A percentile compares a stretch with the other conserved stretches of the same genome.
phyloP scores from a whole-genome alignment of 352 stramenopile genomes.

The Phytophthora fragariaefolia region DNA sequence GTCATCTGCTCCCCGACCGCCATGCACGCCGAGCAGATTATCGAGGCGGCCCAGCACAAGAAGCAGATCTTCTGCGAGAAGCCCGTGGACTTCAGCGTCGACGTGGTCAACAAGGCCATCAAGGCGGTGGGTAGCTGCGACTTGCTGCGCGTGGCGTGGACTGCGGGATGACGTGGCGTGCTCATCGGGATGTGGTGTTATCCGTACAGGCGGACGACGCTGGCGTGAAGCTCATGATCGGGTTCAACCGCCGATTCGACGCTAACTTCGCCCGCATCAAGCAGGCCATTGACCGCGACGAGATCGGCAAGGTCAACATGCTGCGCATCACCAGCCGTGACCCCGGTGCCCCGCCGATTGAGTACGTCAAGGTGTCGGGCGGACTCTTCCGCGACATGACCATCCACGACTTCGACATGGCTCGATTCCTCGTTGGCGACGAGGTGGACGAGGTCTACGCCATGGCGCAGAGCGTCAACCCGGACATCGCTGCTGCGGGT shows the following conservation, averaged over 20 bases:
- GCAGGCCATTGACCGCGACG: constrained; percentile 78
- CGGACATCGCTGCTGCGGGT: constrained; percentile 76
- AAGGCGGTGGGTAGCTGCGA: constrained; percentile 29
- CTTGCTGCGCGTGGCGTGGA: neutral
- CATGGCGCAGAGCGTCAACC: constrained; percentile 63
- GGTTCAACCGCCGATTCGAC: constrained; percentile 94
- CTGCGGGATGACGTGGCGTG: neutral
- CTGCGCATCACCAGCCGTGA: constrained; percentile 77
- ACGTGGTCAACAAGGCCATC: constrained; percentile 55
- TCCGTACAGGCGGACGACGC: constrained; percentile 46
- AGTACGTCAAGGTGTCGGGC: constrained; percentile 74
- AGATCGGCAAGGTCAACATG: constrained; percentile 92
- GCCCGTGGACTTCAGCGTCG: constrained; percentile 91
- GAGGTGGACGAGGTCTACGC: constrained; percentile 75
- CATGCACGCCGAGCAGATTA: constrained; percentile 95
- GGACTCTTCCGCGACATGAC: constrained; percentile 97
- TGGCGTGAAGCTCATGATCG: constrained; percentile 95
- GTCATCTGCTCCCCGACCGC: constrained; percentile 96
- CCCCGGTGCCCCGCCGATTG: constrained; percentile 44
- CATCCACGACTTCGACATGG: constrained; percentile 97
- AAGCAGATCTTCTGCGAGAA: constrained; percentile 98
- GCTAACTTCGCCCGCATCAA: constrained; percentile 94
- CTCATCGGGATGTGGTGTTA: constrained; percentile 15
- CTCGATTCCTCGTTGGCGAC: constrained; percentile 90
- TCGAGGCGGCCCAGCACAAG: constrained; percentile 88